Evolutionary conservation across 1,284 basidiomycete genomes (phyloP), one percentile per base, ranked within the genome.

Genomic region (Leccinum olivaceoglutinosum): DNA sequence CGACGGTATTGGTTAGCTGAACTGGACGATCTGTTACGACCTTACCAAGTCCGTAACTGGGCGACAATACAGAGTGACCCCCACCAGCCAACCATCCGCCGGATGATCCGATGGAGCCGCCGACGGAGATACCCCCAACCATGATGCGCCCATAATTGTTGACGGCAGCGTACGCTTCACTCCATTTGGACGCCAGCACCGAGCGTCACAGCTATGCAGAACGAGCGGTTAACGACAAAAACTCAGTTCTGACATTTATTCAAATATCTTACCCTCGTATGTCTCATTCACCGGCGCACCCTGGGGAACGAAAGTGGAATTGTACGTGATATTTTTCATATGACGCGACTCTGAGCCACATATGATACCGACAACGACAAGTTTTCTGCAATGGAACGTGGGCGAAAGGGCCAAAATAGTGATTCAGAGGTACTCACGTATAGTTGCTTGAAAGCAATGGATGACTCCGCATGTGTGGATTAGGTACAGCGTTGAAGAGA

Each of bases 31-130:
- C 16, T 11, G 46, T 18, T 46, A 18, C n/a, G 18, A 38, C 2
- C 64, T 59, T 66, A 78, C 81, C 81, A 18, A 82, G 72, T n/a
- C 82, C 81, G 66, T 79, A 77, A 49, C 55, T 70, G 21, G 80
- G 75, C 12, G 79, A 71, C 4, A 75, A 64, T 7, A 77, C 67
- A 58, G 77, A 79, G 62, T 82, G 79, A 10, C 82, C 81, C 5
- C 82, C 80, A 12, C 80, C 78, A 39, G 77, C 58, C 25, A 78
- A 64, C 73, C 78, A 81, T 6, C 80, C 80, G 44, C 78, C 77
- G 55, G 74, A 71, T 21, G 77, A 74, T 55, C 78, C 78, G 16
- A 78, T 73, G 2, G 79, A 78, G 51, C 74, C 77, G 18, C 74
- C 76, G 1, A 5, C 2, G 5, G 62, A 58, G 44, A 55, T 3